Percentiles rank a stretch among this genome's conserved stretches.
Conservation (phyloP, 2,329 filamentous ascomycete species). For the Fonsecaea multimorphosa region DNA sequence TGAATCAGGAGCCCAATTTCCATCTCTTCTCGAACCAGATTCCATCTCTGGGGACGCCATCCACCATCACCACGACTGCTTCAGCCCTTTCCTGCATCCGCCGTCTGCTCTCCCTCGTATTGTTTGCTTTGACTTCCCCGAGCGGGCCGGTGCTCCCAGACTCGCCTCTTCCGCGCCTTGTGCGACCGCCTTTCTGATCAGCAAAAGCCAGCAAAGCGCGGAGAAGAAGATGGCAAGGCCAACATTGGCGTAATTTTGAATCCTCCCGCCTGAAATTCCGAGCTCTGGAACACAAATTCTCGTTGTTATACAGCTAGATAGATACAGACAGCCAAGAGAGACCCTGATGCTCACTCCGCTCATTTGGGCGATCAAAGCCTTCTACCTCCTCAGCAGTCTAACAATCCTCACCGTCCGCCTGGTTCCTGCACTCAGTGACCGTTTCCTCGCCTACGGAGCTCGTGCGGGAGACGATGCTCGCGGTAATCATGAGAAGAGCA, state of each 20-base stretch:
- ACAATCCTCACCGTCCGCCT: conserved; percentile 59
- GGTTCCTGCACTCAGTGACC: conserved; percentile 57
- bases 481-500: background rate
- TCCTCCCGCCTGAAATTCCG: background rate
- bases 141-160: conserved; percentile 7
- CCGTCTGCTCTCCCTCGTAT: background rate
- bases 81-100: background rate
- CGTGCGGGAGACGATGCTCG: conserved; percentile 43
- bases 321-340: background rate
- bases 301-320: background rate
- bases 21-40: conserved; percentile 4
- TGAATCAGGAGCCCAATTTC: conserved; percentile 12
- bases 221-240: background rate
- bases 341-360: conserved; percentile 13
- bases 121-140: background rate
- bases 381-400: conserved; percentile 36
- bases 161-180: background rate
- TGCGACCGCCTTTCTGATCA: background rate
- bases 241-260: conserved; percentile 2
- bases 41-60: background rate
- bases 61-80: background rate
- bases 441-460: conserved; percentile 67
- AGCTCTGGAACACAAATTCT: background rate
- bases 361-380: conserved; percentile 31
- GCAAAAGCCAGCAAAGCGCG: background rate